phyloP scores from a whole-genome alignment of 257 asterid genomes.

The Solanum piurae region DNA sequence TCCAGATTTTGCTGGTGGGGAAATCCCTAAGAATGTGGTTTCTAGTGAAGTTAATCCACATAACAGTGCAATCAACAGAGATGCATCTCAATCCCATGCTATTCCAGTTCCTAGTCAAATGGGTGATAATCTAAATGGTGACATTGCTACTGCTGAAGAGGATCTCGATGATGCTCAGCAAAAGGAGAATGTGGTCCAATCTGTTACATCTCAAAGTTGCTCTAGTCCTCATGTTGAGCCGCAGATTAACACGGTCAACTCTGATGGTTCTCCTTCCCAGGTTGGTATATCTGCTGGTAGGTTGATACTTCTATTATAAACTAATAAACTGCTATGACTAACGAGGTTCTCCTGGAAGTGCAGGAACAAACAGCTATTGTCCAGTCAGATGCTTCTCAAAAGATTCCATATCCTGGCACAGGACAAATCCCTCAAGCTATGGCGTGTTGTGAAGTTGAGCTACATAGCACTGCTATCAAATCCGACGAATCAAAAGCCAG shows the following conservation, averaged over 20 bases:
- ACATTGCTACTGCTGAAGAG: background rate
- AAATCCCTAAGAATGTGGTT: background rate
- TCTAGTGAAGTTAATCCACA: slow-evolving; percentile 2
- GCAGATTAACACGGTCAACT: background rate
- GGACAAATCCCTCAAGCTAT: background rate
- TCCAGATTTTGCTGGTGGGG: slow-evolving; percentile 6
- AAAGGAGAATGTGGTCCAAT: background rate
- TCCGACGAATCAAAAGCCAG: background rate
- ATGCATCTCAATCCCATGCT: background rate
- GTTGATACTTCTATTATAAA: background rate
- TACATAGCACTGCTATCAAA: background rate
- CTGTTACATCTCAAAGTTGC: slow-evolving; percentile 6
- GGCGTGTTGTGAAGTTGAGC: background rate
- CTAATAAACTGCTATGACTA: background rate
- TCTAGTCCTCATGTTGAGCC: background rate
- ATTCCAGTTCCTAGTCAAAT: background rate
- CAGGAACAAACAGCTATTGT: background rate
- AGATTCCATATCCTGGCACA: background rate
- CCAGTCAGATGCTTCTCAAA: background rate
- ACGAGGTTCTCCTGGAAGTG: background rate
- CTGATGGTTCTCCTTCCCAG: background rate
- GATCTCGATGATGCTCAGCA: background rate
- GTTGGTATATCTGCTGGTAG: background rate
- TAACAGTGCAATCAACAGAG: background rate
- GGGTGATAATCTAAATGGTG: background rate